Evolutionary conservation across 441 rosid species (phyloP).

Genomic region (Brassica balearica): DNA sequence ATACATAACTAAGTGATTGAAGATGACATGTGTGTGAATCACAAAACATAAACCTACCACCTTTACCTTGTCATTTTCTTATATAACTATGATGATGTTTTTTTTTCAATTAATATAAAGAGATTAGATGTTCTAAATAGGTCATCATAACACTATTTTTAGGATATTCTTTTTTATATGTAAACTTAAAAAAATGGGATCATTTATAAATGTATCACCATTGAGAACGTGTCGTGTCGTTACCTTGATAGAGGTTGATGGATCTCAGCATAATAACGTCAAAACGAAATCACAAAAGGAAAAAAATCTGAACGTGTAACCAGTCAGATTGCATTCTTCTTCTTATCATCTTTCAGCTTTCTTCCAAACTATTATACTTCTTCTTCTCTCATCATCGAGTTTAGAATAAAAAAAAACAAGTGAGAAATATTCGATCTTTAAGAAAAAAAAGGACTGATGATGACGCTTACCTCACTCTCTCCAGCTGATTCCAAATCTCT

Average conservation of each 20-base stretch:
- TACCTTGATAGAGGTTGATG: too few relatives aligned
- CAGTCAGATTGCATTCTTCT: too few relatives aligned
- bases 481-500: constrained; percentile 63
- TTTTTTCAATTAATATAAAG: neutral
- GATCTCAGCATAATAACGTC: too few relatives aligned
- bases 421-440: too few relatives aligned
- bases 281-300: too few relatives aligned
- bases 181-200: neutral
- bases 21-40: too few relatives aligned
- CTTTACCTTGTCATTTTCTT: neutral
- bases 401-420: neutral
- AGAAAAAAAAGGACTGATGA: constrained; percentile 33
- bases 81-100: neutral
- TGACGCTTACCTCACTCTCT: constrained; percentile 72
- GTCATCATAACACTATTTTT: neutral
- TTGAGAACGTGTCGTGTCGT: too few relatives aligned
- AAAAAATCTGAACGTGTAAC: too few relatives aligned
- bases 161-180: neutral
- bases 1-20: too few relatives aligned
- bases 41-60: neutral
- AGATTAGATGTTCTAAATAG: neutral
- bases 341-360: too few relatives aligned
- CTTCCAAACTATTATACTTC: too few relatives aligned
- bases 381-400: neutral
- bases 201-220: neutral